A percentile compares a stretch with the other conserved stretches of the same genome.
Conservation (phyloP, 1,284 basidiomycete genomes). For the Neolentinus lepideus region DNA sequence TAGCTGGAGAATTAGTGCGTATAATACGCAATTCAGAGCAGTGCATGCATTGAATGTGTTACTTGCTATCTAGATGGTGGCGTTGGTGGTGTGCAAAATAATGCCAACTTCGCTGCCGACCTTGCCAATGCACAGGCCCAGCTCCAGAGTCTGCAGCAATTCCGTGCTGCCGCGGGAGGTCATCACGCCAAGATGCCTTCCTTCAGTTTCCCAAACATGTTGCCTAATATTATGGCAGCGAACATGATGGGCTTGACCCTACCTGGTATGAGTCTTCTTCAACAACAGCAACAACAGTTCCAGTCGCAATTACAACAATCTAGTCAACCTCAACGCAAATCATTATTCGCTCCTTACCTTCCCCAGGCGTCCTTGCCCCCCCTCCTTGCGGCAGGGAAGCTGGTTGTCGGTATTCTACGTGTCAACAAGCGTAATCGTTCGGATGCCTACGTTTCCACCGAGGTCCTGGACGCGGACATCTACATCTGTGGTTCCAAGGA, state of each 20-base stretch:
- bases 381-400: constrained; percentile 94
- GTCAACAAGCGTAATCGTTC: constrained; percentile 99
- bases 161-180: constrained; percentile 90
- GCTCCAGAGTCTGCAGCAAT: constrained; percentile 92
- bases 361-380: constrained; percentile 97
- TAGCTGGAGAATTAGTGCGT: constrained; percentile 84
- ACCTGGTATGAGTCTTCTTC: constrained; percentile 70
- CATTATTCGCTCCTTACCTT: constrained; percentile 96
- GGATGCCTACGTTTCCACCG: constrained; percentile 99
- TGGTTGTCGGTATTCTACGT: constrained; percentile 95
- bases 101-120: constrained; percentile 65
- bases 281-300: constrained; percentile 86
- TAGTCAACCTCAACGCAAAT: constrained; percentile 92
- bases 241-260: constrained; percentile 89
- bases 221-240: constrained; percentile 91
- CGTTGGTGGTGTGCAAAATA: constrained; percentile 60
- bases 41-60: constrained; percentile 6
- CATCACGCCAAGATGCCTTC: constrained; percentile 97
- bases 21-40: constrained; percentile 2
- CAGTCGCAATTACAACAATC: constrained; percentile 87
- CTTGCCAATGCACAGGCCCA: constrained; percentile 95
- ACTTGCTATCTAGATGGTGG: constrained; percentile 57
- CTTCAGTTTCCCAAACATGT: constrained; percentile 95
- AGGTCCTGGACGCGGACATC: constrained; percentile 97
- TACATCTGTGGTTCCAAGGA: constrained; percentile 99